A percentile compares a stretch with the other conserved stretches of the same genome.
phyloP scores from a whole-genome alignment of 495 filamentous ascomycete species.

The Penicillium salamii region DNA sequence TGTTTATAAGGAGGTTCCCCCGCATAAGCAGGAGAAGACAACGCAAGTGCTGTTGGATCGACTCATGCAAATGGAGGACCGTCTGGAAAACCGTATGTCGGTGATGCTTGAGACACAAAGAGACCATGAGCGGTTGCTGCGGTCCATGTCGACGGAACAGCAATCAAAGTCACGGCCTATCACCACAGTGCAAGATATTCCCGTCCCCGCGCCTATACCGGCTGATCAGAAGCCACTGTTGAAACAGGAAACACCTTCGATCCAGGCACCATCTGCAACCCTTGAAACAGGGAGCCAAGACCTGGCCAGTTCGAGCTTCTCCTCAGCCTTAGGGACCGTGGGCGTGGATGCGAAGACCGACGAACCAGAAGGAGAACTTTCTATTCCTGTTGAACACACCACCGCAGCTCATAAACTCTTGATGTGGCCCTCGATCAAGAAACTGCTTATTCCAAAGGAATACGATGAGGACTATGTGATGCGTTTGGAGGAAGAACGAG shows the following conservation, averaged over 20 bases:
- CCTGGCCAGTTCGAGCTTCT: not conserved
- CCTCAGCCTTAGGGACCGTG: not conserved
- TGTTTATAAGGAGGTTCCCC: conserved; percentile 59
- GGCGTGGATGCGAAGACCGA: conserved; percentile 11
- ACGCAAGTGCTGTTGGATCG: conserved; percentile 30
- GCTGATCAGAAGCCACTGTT: conserved; percentile 10
- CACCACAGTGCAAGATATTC: not conserved
- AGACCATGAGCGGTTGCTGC: too few species aligned
- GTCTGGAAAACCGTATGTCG: not conserved
- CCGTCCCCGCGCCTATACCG: not conserved
- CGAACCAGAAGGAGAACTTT: conserved; percentile 50
- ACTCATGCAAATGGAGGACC: not conserved
- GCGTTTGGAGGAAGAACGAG: conserved; percentile 70
- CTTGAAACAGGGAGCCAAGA: not conserved
- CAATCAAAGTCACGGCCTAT: not conserved
- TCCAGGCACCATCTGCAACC: not conserved
- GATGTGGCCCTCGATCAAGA: conserved; percentile 64
- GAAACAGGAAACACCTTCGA: not conserved
- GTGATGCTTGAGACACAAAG: too few species aligned
- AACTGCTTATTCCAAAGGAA: conserved; percentile 46
- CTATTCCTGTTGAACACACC: conserved; percentile 74
- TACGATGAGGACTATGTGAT: conserved; percentile 66
- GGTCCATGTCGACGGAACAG: not conserved
- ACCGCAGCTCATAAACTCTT: conserved; percentile 76
- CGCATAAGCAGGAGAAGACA: conserved; percentile 53